Conservation (phyloP, 1,284 basidiomycete genomes). For the Tremellales sp. region DNA sequence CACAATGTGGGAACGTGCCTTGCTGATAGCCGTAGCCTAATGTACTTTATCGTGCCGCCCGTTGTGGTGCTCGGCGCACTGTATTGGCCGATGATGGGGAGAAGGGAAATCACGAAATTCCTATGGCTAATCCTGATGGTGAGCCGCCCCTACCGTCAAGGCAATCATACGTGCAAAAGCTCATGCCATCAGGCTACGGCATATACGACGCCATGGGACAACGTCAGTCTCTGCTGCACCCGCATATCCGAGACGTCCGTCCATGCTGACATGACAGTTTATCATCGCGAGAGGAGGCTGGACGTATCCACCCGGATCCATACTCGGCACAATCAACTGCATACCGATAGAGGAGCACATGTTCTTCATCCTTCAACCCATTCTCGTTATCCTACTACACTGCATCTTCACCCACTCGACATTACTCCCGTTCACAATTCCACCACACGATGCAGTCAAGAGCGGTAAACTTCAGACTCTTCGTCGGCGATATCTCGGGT, state of each 20-base stretch:
- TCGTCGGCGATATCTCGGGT: slow-evolving; percentile 17
- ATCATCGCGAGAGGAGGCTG: slow-evolving; percentile 27
- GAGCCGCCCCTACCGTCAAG: slow-evolving; percentile 4
- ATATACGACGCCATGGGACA: slow-evolving; percentile 43
- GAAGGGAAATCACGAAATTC: slow-evolving; percentile 34
- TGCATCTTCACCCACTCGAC: slow-evolving; percentile 17
- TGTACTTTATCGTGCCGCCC: slow-evolving; percentile 33
- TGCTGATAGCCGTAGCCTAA: slow-evolving; percentile 17
- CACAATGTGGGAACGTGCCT: not conserved
- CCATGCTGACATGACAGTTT: slow-evolving; percentile 11
- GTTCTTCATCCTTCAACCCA: slow-evolving; percentile 41
- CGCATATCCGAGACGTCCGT: not conserved
- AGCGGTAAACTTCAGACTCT: slow-evolving; percentile 25
- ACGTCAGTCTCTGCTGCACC: slow-evolving; percentile 20
- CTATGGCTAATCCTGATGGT: slow-evolving; percentile 34
- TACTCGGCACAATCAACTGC: slow-evolving; percentile 25
- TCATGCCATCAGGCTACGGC: slow-evolving; percentile 30
- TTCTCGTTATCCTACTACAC: slow-evolving; percentile 32
- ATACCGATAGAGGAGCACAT: slow-evolving; percentile 43
- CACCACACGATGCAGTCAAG: not conserved
- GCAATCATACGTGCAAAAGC: not conserved
- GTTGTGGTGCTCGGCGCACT: slow-evolving; percentile 24
- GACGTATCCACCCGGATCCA: slow-evolving; percentile 31
- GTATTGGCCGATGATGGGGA: slow-evolving; percentile 30
- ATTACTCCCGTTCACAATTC: slow-evolving; percentile 25